These are phyloP conservation scores for Fusarium mangiferae DNA, from an alignment of 2,329 filamentous ascomycete species.

Conservation along the genomic window DNA sequence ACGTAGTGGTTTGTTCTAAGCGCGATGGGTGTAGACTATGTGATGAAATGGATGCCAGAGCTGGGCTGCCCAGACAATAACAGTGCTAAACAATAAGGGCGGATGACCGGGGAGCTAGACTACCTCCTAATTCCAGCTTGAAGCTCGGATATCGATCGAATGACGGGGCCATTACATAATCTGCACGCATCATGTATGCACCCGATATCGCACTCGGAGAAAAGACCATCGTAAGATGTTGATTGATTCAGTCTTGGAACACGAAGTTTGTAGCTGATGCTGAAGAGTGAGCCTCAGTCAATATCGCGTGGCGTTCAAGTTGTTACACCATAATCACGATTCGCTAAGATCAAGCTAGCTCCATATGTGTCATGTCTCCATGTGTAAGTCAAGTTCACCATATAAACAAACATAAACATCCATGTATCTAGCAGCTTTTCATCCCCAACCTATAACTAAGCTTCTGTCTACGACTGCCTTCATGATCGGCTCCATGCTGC, in stretches of 20 bases:
- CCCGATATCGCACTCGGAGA: slow-evolving; percentile 28
- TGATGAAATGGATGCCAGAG: slow-evolving; percentile 9
- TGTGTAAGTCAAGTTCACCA: not conserved
- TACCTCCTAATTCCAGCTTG: not conserved
- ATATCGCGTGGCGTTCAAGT: not conserved
- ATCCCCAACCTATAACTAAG: not conserved
- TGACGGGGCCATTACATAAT: slow-evolving; percentile 39
- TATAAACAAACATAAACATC: slow-evolving; percentile 3
- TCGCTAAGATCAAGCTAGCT: not conserved
- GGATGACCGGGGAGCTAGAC: slow-evolving; percentile 6
- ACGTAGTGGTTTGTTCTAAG: slow-evolving; percentile 30
- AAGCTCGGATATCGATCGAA: slow-evolving; percentile 34
- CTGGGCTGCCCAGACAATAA: slow-evolving; percentile 14
- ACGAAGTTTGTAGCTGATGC: not conserved
- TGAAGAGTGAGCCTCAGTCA: not conserved
- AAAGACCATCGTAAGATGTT: not conserved
- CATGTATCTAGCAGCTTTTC: slow-evolving; percentile 11
- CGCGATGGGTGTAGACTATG: slow-evolving; percentile 10
- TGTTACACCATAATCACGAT: slow-evolving; percentile 4
- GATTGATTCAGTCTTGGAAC: not conserved
- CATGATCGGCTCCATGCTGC: slow-evolving; percentile 10
- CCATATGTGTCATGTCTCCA: not conserved
- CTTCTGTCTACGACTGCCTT: slow-evolving; percentile 3
- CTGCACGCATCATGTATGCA: slow-evolving; percentile 1
- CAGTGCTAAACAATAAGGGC: slow-evolving; percentile 4